These are phyloP conservation scores for Russula sp. DNA, from an alignment of 768 basidiomycete genomes.

Conservation along the genomic window DNA sequence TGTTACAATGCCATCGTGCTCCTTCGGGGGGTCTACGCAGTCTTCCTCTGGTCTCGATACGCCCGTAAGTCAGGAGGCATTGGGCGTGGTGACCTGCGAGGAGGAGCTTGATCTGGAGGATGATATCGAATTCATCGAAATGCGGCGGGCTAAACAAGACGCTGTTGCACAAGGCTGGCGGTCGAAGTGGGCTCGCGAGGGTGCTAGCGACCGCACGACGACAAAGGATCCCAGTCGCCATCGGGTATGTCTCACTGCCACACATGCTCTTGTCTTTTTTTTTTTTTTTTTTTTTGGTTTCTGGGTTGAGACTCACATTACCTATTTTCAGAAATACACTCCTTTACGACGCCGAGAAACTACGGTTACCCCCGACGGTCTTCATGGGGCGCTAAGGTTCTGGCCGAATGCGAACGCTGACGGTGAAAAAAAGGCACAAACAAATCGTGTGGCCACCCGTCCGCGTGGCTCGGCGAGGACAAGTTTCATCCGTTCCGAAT, in stretches of 20 bases:
- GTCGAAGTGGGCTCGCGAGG: conserved; percentile 42
- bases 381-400: conserved; percentile 32
- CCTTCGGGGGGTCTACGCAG: conserved; percentile 17
- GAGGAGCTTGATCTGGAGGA: conserved; percentile 23
- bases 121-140: conserved; percentile 26
- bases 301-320: conserved; percentile 14
- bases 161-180: conserved; percentile 47
- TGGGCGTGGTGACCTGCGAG: conserved; percentile 1
- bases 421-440: conserved; percentile 12
- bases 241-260: conserved; percentile 14
- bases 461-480: conserved; percentile 17
- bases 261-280: background rate
- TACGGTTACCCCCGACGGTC: conserved; percentile 42
- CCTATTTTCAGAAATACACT: conserved; percentile 29
- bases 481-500: conserved; percentile 24
- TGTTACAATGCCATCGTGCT: conserved; percentile 8
- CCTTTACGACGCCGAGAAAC: conserved; percentile 42
- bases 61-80: conserved; percentile 11
- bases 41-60: conserved; percentile 22
- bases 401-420: conserved; percentile 18
- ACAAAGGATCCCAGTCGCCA: conserved; percentile 3
- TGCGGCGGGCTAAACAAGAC: conserved; percentile 30
- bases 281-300: conserved; percentile 10
- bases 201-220: background rate
- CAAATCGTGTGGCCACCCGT: conserved; percentile 5